phyloP scores from a whole-genome alignment of 768 basidiomycete species.

The Dioszegia aurantiaca region DNA sequence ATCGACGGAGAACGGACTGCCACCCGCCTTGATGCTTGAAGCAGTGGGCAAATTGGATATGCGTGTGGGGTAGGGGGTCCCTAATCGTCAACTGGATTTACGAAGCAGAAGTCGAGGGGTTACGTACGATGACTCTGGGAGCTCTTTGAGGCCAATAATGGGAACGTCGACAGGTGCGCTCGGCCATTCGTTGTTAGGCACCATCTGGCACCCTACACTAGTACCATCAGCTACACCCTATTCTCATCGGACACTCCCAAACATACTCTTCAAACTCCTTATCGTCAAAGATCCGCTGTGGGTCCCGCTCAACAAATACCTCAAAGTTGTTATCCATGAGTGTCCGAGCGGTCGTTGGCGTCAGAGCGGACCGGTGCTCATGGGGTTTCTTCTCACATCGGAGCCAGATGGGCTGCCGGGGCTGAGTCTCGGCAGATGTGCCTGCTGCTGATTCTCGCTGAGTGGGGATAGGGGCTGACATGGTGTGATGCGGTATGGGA shows the following conservation, averaged over 20 bases:
- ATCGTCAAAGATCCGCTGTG: constrained; percentile 91
- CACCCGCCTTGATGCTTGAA: constrained; percentile 95
- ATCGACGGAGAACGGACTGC: constrained; percentile 78
- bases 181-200: constrained; percentile 84
- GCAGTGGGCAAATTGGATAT: constrained; percentile 97
- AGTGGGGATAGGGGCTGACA: constrained; percentile 6
- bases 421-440: constrained; percentile 46
- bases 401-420: constrained; percentile 69
- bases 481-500: neutral
- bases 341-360: constrained; percentile 82
- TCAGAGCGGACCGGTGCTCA: constrained; percentile 87
- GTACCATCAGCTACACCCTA: constrained; percentile 10
- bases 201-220: constrained; percentile 87
- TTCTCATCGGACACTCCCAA: neutral
- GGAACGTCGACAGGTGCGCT: constrained; percentile 68
- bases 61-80: constrained; percentile 78
- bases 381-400: constrained; percentile 96
- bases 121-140: constrained; percentile 66
- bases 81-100: constrained; percentile 47
- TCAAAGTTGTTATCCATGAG: constrained; percentile 87
- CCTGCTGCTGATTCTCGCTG: constrained; percentile 35
- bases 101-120: neutral
- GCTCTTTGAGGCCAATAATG: constrained; percentile 94
- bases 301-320: constrained; percentile 86
- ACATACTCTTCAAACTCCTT: constrained; percentile 87